Evolutionary conservation across 495 filamentous ascomycete species (phyloP), one percentile per base, ranked within the genome.

Genomic region (Xylaria venustula): DNA sequence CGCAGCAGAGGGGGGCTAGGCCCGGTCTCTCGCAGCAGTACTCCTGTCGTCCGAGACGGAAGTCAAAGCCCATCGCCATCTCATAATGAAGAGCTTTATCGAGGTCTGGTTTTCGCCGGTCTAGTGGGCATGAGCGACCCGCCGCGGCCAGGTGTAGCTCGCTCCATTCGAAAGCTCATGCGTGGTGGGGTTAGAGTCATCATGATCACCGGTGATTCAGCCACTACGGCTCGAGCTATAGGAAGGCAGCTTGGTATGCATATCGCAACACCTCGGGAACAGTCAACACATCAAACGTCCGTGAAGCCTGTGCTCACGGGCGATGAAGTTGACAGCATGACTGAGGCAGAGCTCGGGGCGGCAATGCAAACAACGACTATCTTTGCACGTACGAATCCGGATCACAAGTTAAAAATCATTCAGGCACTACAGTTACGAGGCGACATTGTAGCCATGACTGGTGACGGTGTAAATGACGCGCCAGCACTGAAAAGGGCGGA

Each of bases 371-470:
- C 90, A 48, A 93, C 92, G 1, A 90, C 91, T 4, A 94, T 98
- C 61, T 98, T 98, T 64, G 94, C 94, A 15, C 89, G 94, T 40
- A 97, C 95, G 14, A 96, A 90, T 64, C 94, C 94, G 2, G 94
- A 98, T 58, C 94, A 98, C 75, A 98, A 98, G 73, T 82, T 98
- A 81, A 97, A 97, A 71, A 98, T 98, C 70, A 88, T 98, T 61
- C 82, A 83, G 49, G 95, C 94, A 0, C 85, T 98, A 34, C 94
- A 98, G 69, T 83, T 89, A 40, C 90, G 93, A 28, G 94, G 95
- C 30, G 95, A 98, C 74, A 92, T 98, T 28, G 95, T 98, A 45
- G 94, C 94, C 54, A 98, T 98, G 94, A 98, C 94, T 6, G 94
- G 94, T 7, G 94, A 98, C 66, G 94, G 94, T 55, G 94, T 98